Evolutionary conservation across 2,329 filamentous ascomycete genomes (phyloP).

Genomic region (Gnomoniopsis sp.): DNA sequence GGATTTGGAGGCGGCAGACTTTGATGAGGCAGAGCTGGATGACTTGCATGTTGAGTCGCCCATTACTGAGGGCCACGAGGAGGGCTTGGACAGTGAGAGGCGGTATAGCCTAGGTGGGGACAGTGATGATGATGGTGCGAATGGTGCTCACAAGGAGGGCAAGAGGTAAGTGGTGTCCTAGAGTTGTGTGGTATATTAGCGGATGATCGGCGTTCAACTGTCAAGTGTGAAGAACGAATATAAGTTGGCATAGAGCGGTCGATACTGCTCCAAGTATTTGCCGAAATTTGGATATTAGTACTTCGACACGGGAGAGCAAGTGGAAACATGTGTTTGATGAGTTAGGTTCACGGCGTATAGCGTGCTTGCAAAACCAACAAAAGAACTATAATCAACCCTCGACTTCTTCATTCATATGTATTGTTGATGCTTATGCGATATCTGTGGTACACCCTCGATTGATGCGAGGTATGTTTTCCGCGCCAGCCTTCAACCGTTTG

Average conservation of each 20-base stretch:
- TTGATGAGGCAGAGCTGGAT: conserved; percentile 64
- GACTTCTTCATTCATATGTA: not conserved
- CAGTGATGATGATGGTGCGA: conserved; percentile 48
- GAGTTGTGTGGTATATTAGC: not conserved
- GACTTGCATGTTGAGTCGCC: conserved; percentile 54
- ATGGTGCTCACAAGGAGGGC: conserved; percentile 24
- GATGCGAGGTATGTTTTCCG: too few relatives aligned
- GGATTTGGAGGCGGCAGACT: conserved; percentile 62
- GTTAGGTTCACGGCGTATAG: not conserved
- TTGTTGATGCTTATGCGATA: too few relatives aligned
- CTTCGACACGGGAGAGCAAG: too few relatives aligned
- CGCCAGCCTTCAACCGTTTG: not conserved
- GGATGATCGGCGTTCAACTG: not conserved
- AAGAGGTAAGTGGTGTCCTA: not conserved
- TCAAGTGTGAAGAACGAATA: not conserved
- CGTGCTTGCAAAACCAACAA: not conserved
- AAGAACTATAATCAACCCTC: not conserved
- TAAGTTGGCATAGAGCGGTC: not conserved
- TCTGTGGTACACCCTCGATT: too few relatives aligned
- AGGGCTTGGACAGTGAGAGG: conserved; percentile 32
- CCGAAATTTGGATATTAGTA: not conserved
- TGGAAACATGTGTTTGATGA: not conserved
- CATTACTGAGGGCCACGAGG: conserved; percentile 31
- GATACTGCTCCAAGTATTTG: not conserved
- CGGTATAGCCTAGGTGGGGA: conserved; percentile 57